phyloP scores from a whole-genome alignment of 768 basidiomycete genomes.

The Pleurotus ostreatus region DNA sequence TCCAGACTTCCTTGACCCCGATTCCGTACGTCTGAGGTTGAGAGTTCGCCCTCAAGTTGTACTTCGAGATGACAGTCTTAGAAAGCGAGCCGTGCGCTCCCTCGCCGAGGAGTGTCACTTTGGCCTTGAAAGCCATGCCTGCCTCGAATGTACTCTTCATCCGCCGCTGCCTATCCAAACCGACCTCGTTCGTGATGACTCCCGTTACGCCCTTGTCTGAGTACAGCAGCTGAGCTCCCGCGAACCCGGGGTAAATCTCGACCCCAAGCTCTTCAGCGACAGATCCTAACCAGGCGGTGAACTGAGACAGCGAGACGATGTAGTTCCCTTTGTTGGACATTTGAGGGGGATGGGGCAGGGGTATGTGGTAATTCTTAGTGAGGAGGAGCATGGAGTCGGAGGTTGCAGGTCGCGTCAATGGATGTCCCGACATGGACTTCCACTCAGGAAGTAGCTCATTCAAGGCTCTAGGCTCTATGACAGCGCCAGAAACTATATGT shows the following conservation, averaged over 20 bases:
- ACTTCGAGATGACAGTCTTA: slow-evolving; percentile 72
- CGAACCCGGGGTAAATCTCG: slow-evolving; percentile 96
- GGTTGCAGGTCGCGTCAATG: slow-evolving; percentile 75
- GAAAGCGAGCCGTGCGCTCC: slow-evolving; percentile 92
- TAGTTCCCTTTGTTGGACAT: slow-evolving; percentile 96
- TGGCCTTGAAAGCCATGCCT: slow-evolving; percentile 93
- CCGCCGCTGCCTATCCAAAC: slow-evolving; percentile 69
- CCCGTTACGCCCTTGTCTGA: slow-evolving; percentile 69
- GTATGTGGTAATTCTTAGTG: slow-evolving; percentile 62
- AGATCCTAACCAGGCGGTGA: slow-evolving; percentile 84
- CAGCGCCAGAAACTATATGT: slow-evolving; percentile 94
- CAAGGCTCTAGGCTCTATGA: slow-evolving; percentile 88
- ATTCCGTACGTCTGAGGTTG: slow-evolving; percentile 96
- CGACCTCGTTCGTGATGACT: slow-evolving; percentile 91
- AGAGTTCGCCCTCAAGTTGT: slow-evolving; percentile 61
- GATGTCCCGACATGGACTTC: slow-evolving; percentile 60
- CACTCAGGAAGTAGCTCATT: slow-evolving; percentile 90
- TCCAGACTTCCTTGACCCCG: slow-evolving; percentile 97
- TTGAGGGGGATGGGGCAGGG: slow-evolving; percentile 94
- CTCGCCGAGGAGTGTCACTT: slow-evolving; percentile 89
- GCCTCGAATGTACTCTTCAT: slow-evolving; percentile 91
- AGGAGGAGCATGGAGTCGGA: slow-evolving; percentile 84
- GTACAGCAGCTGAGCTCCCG: slow-evolving; percentile 81
- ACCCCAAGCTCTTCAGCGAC: slow-evolving; percentile 86
- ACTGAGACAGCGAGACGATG: slow-evolving; percentile 82